A percentile compares a stretch with the other conserved stretches of the same genome.
phyloP scores from a whole-genome alignment of 331 rosid species.

The Saraca asoca region DNA sequence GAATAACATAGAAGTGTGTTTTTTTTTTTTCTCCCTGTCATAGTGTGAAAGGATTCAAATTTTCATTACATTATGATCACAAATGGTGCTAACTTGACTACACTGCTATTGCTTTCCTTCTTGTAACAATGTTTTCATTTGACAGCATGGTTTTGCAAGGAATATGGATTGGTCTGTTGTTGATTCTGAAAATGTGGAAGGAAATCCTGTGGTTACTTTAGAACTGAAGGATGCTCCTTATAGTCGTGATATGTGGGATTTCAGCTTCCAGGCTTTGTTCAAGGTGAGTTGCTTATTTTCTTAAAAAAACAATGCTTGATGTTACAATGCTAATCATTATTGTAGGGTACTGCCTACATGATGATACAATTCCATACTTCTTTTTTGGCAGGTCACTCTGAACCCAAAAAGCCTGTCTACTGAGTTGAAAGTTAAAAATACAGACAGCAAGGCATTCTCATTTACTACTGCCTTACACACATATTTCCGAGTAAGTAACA shows the following conservation, averaged over 20 bases:
- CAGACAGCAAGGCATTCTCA: constrained; percentile 77
- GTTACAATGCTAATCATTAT: constrained; percentile 11
- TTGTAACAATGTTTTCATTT: constrained; percentile 22
- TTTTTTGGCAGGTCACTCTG: constrained; percentile 61
- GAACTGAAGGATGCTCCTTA: constrained; percentile 81
- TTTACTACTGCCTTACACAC: constrained; percentile 87
- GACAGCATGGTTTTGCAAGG: constrained; percentile 93
- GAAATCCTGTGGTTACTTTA: constrained; percentile 67
- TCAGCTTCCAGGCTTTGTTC: constrained; percentile 80
- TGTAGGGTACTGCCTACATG: too few relatives aligned
- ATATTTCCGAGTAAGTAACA: constrained; percentile 70
- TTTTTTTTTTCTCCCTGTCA: background rate
- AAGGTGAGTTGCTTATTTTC: constrained; percentile 58
- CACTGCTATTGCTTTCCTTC: constrained; percentile 10
- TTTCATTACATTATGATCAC: constrained; percentile 1
- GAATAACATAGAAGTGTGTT: background rate
- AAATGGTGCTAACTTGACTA: constrained; percentile 16
- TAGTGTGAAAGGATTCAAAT: background rate
- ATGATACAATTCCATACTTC: constrained; percentile 8
- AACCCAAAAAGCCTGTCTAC: constrained; percentile 69
- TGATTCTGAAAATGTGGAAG: constrained; percentile 73
- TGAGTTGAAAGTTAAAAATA: constrained; percentile 68
- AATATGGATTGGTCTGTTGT: constrained; percentile 79
- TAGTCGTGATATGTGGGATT: constrained; percentile 93
- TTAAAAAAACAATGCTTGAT: constrained; percentile 10